These are phyloP conservation scores for Cocos nucifera DNA, from an alignment of 176 grass and related monocot species.

Conservation along the genomic window DNA sequence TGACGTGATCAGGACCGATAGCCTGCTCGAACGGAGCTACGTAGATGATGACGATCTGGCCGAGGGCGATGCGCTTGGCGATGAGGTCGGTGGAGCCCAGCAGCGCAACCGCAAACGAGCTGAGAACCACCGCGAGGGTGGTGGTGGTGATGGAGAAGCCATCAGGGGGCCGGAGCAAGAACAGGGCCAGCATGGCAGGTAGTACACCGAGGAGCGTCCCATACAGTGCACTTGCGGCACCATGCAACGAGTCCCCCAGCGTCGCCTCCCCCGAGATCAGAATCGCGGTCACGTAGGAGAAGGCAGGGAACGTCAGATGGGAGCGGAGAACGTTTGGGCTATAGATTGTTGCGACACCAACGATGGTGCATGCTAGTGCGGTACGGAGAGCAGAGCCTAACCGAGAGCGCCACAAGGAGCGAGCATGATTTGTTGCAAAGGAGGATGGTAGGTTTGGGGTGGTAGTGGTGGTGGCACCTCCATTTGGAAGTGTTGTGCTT, in stretches of 20 bases:
- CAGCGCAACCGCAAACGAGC: slow-evolving; percentile 49
- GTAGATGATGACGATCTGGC: slow-evolving; percentile 72
- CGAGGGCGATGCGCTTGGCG: slow-evolving; percentile 69
- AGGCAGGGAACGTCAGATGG: slow-evolving; percentile 59
- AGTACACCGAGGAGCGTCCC: slow-evolving; percentile 53
- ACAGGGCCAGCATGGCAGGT: slow-evolving; percentile 53
- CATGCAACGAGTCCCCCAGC: slow-evolving; percentile 38
- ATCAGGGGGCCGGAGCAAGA: slow-evolving; percentile 27
- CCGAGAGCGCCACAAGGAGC: slow-evolving; percentile 27
- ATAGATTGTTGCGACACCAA: slow-evolving; percentile 47
- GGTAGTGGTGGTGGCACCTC: not conserved
- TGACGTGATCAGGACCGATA: not conserved
- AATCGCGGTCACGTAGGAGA: slow-evolving; percentile 62
- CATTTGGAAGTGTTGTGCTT: not conserved
- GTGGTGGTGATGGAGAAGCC: slow-evolving; percentile 30
- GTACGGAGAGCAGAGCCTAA: slow-evolving; percentile 42
- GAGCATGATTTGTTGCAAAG: not conserved
- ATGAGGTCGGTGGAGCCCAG: slow-evolving; percentile 27
- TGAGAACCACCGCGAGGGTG: slow-evolving; percentile 35
- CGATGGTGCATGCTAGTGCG: slow-evolving; percentile 50
- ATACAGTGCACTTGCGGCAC: slow-evolving; percentile 31
- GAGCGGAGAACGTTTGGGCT: slow-evolving; percentile 17
- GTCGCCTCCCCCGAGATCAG: slow-evolving; percentile 56
- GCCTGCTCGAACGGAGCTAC: slow-evolving; percentile 32
- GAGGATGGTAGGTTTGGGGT: not conserved